Evolutionary conservation across 305 asterid species (phyloP).

Genomic region (Fraxinus angustifolia): DNA sequence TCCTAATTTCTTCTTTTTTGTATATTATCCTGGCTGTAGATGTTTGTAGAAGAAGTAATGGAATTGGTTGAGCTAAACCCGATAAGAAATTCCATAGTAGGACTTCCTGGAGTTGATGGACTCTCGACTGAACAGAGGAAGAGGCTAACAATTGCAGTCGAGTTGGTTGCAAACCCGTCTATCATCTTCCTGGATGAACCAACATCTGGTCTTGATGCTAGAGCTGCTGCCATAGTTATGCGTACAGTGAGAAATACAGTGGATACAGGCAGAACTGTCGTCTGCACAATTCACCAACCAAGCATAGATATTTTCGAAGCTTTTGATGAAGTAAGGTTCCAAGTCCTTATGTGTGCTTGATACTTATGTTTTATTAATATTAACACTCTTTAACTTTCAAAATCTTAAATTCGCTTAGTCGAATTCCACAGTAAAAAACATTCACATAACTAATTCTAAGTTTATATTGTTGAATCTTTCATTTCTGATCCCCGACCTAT

Average conservation of each 20-base stretch:
- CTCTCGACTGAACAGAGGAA: conserved; percentile 54
- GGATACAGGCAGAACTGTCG: conserved; percentile 45
- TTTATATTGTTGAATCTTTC: not conserved
- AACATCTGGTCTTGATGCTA: conserved; percentile 50
- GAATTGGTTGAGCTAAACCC: conserved; percentile 45
- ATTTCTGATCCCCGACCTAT: not conserved
- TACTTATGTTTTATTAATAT: not conserved
- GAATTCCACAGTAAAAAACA: not conserved
- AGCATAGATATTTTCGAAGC: conserved; percentile 53
- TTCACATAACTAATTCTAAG: not conserved
- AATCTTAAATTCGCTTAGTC: not conserved
- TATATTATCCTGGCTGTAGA: conserved; percentile 20
- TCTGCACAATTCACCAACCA: conserved; percentile 52
- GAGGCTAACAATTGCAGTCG: conserved; percentile 46
- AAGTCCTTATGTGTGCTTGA: not conserved
- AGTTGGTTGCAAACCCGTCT: conserved; percentile 50
- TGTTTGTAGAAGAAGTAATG: conserved; percentile 51
- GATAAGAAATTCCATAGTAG: conserved; percentile 36
- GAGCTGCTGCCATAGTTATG: conserved; percentile 55
- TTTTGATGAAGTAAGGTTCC: conserved; percentile 37
- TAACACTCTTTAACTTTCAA: not conserved
- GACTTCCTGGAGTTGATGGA: conserved; percentile 45
- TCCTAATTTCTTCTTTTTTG: not conserved
- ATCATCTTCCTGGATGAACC: conserved; percentile 57
- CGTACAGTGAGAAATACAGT: conserved; percentile 42